These are phyloP conservation scores for Pleodorina starrii DNA, from an alignment of 139 green algal genomes.

Conservation along the genomic window DNA sequence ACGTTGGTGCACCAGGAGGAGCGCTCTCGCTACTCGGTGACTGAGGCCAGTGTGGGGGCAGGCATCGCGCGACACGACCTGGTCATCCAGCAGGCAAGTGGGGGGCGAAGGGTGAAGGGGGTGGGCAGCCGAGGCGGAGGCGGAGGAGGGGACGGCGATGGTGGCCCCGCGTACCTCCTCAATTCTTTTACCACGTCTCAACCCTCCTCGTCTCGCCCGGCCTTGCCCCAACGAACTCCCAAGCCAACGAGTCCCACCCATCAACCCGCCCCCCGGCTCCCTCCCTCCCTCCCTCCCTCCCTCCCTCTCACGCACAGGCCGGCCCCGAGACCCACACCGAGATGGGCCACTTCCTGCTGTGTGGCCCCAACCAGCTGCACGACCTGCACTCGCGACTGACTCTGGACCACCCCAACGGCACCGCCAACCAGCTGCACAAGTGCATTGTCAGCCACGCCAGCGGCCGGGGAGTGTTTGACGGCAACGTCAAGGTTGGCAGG, in stretches of 20 bases:
- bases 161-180: no score
- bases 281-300: no score
- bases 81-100: slow-evolving; percentile 79
- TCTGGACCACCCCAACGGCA: slow-evolving; percentile 84
- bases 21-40: slow-evolving; percentile 81
- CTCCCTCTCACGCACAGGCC: slow-evolving; percentile 33
- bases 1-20: slow-evolving; percentile 82
- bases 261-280: no score
- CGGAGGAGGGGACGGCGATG: no score
- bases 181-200: no score
- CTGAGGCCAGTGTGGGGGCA: slow-evolving; percentile 84
- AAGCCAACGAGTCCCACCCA: no score
- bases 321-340: slow-evolving; percentile 76
- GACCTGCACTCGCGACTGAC: slow-evolving; percentile 94
- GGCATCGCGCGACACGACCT: slow-evolving; percentile 90
- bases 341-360: slow-evolving; percentile 93
- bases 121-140: no score
- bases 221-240: no score
- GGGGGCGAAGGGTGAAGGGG: neutral
- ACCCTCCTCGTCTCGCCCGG: no score
- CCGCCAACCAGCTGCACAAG: slow-evolving; percentile 96
- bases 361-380: slow-evolving; percentile 89
- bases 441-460: slow-evolving; percentile 92
- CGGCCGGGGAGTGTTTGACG: slow-evolving; percentile 96
- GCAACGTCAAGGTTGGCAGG: slow-evolving; percentile 92